A percentile compares a stretch with the other conserved stretches of the same genome.
Conservation (phyloP, 2,329 filamentous ascomycete genomes). For the Colletotrichum liaoningense region DNA sequence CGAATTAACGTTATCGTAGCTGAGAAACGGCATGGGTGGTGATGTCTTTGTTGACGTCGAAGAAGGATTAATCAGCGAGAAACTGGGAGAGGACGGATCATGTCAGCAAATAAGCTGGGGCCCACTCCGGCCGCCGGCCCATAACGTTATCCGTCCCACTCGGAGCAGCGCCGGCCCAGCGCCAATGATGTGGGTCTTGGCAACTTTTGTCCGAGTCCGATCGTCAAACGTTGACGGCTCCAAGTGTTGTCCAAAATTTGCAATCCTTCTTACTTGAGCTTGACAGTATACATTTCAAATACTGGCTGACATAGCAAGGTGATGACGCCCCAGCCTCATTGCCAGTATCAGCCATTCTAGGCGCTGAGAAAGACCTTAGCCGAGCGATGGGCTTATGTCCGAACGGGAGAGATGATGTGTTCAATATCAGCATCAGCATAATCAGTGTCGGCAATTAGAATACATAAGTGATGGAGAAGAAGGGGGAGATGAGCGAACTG, state of each 20-base stretch:
- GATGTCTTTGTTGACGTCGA: neutral
- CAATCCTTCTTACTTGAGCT: neutral
- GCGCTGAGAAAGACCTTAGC: too few relatives aligned
- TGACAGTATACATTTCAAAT: neutral
- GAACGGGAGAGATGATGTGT: too few relatives aligned
- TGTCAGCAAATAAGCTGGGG: neutral
- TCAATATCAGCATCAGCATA: too few relatives aligned
- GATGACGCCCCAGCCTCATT: too few relatives aligned
- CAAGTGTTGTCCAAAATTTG: neutral
- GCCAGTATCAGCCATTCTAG: too few relatives aligned
- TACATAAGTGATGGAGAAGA: too few relatives aligned
- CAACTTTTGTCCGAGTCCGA: neutral
- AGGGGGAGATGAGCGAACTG: too few relatives aligned
- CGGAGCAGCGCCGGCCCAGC: neutral
- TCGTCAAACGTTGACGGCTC: neutral
- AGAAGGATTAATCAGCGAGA: neutral
- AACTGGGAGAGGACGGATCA: too few relatives aligned
- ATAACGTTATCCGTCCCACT: constrained; percentile 2
- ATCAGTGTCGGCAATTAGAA: too few relatives aligned
- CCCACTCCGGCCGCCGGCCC: neutral
- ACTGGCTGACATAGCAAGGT: neutral
- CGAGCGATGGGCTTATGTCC: too few relatives aligned
- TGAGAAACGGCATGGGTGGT: too few relatives aligned
- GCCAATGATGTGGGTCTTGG: neutral
- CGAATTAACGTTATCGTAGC: neutral